phyloP scores from a whole-genome alignment of 2,329 filamentous ascomycete species.

The Aulographum hederae region DNA sequence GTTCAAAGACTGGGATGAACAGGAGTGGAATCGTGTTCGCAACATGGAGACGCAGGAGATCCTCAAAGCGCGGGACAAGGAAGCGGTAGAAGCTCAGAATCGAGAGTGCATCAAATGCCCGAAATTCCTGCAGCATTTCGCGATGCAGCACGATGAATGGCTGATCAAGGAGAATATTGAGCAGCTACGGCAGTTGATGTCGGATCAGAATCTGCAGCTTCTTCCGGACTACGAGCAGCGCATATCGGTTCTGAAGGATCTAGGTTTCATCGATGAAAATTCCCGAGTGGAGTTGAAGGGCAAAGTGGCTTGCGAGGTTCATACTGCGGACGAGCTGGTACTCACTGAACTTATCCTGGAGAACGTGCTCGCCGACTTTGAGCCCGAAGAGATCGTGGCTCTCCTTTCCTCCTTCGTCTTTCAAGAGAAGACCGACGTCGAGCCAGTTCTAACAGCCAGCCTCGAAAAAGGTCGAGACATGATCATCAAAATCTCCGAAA shows the following conservation, averaged over 20 bases:
- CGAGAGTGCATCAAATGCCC: conserved; percentile 53
- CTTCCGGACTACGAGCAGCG: conserved; percentile 94
- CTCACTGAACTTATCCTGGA: conserved; percentile 92
- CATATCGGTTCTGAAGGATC: conserved; percentile 75
- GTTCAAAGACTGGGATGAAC: conserved; percentile 61
- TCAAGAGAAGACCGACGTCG: conserved; percentile 80
- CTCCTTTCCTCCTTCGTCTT: conserved; percentile 91
- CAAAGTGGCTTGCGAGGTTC: conserved; percentile 88
- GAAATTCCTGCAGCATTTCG: conserved; percentile 76
- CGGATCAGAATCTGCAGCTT: conserved; percentile 88
- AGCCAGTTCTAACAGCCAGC: conserved; percentile 63
- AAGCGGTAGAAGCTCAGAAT: conserved; percentile 42
- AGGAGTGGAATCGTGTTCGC: conserved; percentile 65
- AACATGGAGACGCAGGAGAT: conserved; percentile 68
- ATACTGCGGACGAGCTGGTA: conserved; percentile 90
- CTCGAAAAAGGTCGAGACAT: conserved; percentile 69
- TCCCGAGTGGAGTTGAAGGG: conserved; percentile 88
- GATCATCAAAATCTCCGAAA: conserved; percentile 80
- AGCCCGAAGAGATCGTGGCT: conserved; percentile 90
- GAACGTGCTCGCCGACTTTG: conserved; percentile 87
- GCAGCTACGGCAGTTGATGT: conserved; percentile 72
- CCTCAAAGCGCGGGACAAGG: conserved; percentile 49
- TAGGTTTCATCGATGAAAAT: conserved; percentile 78
- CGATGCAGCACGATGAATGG: conserved; percentile 95
- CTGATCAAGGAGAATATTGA: conserved; percentile 86